Evolutionary conservation across 2,329 filamentous ascomycete species (phyloP).

Genomic region (Penicillium fuscoglaucum): DNA sequence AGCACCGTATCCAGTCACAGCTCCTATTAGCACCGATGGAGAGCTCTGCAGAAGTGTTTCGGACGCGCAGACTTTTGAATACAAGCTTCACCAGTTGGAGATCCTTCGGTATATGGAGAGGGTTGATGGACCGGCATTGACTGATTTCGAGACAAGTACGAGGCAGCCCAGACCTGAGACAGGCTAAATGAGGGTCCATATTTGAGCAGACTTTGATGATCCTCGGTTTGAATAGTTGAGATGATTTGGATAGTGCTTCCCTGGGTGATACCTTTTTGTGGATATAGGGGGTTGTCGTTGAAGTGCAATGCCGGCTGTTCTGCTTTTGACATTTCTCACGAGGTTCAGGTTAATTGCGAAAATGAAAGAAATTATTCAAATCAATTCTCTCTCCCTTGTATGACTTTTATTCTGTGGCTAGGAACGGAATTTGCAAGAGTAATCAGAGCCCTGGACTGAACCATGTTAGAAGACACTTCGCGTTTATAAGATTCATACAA

Average conservation of each 20-base stretch:
- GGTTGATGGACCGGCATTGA: not conserved
- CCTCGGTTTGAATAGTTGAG: not conserved
- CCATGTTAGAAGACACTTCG: not conserved
- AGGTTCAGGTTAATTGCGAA: too few relatives aligned
- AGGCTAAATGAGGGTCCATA: not conserved
- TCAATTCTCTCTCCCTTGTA: not conserved
- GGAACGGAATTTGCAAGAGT: not conserved
- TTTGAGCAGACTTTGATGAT: not conserved
- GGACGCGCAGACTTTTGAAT: slow-evolving; percentile 10
- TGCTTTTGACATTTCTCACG: not conserved
- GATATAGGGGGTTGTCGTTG: not conserved
- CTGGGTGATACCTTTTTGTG: not conserved
- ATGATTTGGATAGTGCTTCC: not conserved
- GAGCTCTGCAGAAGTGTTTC: slow-evolving; percentile 4
- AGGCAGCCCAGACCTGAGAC: not conserved
- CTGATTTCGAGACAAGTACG: not conserved
- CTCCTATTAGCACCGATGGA: not conserved
- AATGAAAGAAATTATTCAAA: not conserved
- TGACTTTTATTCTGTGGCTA: not conserved
- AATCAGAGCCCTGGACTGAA: not conserved
- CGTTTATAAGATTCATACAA: not conserved
- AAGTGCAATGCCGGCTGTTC: not conserved
- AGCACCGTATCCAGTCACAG: slow-evolving; percentile 3
- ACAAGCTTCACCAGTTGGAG: slow-evolving; percentile 11
- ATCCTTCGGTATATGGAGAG: slow-evolving; percentile 6